Base-by-base conservation (phyloP, 2,329 filamentous ascomycete species). In the Colletotrichum agaves region DNA sequence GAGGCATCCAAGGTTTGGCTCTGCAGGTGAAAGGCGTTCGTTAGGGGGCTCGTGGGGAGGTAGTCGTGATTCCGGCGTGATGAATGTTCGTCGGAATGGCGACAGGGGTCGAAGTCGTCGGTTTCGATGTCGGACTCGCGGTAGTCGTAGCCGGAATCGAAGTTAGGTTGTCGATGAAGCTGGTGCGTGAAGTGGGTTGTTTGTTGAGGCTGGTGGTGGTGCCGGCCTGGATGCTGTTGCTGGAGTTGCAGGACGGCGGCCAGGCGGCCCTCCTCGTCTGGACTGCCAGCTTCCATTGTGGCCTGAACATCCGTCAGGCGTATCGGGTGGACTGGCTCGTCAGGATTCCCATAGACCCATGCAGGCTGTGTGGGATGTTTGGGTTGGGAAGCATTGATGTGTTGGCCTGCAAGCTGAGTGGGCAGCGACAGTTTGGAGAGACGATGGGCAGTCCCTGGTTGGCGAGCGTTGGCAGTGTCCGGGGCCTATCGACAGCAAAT, bases 231-330 rank as follows among this genome's bases (percentile, higher is more conserved):
- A 73, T 76, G 75, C 70, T 76, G 77, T 68, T 72, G 71, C 67
- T 75, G 75, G 41, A 70, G 70, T 53, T 62, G 47, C 74, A 77
- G 71, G 74, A 50, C 63, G 61, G 67, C 43, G 59, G 59, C 62
- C 73, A 73, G 74, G 74, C 74, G 76, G 75, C 78, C 78, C 75
- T 81, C 79, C 75, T 81, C 79, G 76, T 82, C 78, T 78, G 76
- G 78, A 76, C 77, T 78, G 76, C 76, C 79, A 75, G 76, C 77
- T 78, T 85, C 83, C 83, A 85, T 86, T 78, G 79, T 82, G 76
- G 77, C 77, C 76, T 78, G 77, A 77, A 78, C 80, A 81, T 81
- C 76, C 74, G 79, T 81, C 78, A 79, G 78, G 79, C 78, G 76
- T 74, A 75, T 77, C 74, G 76, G 77, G 76, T 74, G 75, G 77